phyloP scores from a whole-genome alignment of 371 early-diverging fungal genomes.

The Actinomucor elegans region DNA sequence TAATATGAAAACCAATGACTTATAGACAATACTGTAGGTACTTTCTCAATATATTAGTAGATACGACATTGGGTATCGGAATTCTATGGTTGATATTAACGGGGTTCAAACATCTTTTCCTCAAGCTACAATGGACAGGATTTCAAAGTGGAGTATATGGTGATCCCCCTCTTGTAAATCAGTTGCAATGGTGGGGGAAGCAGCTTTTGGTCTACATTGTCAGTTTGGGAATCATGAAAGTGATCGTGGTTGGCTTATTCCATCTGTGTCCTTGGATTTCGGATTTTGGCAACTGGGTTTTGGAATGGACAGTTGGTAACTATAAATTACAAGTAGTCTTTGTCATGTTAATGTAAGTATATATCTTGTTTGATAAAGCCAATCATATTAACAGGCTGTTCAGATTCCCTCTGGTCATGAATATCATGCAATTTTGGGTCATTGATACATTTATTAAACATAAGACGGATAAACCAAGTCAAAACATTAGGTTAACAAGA shows the following conservation, averaged over 20 bases:
- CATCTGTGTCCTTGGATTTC: slow-evolving; percentile 55
- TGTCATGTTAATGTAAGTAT: slow-evolving; percentile 49
- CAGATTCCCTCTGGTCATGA: slow-evolving; percentile 63
- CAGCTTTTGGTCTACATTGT: slow-evolving; percentile 58
- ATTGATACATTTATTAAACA: slow-evolving; percentile 69
- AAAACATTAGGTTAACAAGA: slow-evolving; percentile 8
- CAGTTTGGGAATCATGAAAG: slow-evolving; percentile 61
- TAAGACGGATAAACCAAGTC: slow-evolving; percentile 24
- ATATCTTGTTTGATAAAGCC: slow-evolving; percentile 17
- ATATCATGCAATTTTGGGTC: slow-evolving; percentile 68
- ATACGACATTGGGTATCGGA: slow-evolving; percentile 69
- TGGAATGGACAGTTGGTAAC: slow-evolving; percentile 48
- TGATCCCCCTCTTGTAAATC: slow-evolving; percentile 52
- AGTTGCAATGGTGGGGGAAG: slow-evolving; percentile 55
- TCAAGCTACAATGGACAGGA: slow-evolving; percentile 35
- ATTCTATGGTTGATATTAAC: slow-evolving; percentile 58
- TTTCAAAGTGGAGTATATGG: slow-evolving; percentile 67
- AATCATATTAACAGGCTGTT: slow-evolving; percentile 58
- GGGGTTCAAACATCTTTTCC: slow-evolving; percentile 40
- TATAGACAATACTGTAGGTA: slow-evolving; percentile 44
- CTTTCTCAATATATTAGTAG: slow-evolving; percentile 71
- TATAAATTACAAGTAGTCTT: slow-evolving; percentile 46
- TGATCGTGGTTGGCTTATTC: slow-evolving; percentile 49
- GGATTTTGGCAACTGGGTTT: slow-evolving; percentile 61
- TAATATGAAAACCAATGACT: too few species aligned